Conservation (phyloP, 192 early-diverging fungal species). For the Coemansia sp. region DNA sequence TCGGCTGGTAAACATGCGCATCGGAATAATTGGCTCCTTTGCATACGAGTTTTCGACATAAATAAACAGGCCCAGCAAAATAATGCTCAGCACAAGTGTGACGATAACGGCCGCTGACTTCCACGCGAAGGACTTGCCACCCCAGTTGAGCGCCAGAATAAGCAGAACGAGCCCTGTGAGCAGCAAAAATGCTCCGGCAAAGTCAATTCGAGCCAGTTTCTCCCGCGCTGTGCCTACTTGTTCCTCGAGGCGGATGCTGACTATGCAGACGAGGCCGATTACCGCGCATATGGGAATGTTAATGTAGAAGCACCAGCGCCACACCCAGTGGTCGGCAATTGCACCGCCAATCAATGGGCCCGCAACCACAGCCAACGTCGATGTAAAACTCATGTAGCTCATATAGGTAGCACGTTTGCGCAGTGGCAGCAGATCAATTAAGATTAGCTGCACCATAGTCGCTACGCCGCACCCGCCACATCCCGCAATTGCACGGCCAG, state of each 20-base stretch:
- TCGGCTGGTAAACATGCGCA: slow-evolving; percentile 35
- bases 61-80: slow-evolving; percentile 56
- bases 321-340: slow-evolving; percentile 54
- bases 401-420: slow-evolving; percentile 62
- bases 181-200: slow-evolving; percentile 58
- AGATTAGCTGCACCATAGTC: slow-evolving; percentile 60
- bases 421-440: slow-evolving; percentile 63
- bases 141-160: slow-evolving; percentile 71
- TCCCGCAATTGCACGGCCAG: slow-evolving; percentile 63
- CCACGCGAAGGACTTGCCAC: slow-evolving; percentile 72
- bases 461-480: slow-evolving; percentile 67
- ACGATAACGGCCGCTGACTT: slow-evolving; percentile 55
- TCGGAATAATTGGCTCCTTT: slow-evolving; percentile 70
- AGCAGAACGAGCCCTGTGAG: slow-evolving; percentile 58
- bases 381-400: slow-evolving; percentile 55
- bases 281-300: slow-evolving; percentile 49
- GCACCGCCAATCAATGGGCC: slow-evolving; percentile 59
- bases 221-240: slow-evolving; percentile 20
- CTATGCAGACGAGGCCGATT: slow-evolving; percentile 35
- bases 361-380: slow-evolving; percentile 55
- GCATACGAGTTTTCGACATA: slow-evolving; percentile 62
- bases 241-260: slow-evolving; percentile 7
- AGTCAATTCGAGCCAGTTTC: slow-evolving; percentile 66
- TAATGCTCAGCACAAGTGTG: slow-evolving; percentile 45
- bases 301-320: slow-evolving; percentile 61